These are phyloP conservation scores for Eurotiales sp. DNA, from an alignment of 2,329 filamentous ascomycete species.

Conservation along the genomic window DNA sequence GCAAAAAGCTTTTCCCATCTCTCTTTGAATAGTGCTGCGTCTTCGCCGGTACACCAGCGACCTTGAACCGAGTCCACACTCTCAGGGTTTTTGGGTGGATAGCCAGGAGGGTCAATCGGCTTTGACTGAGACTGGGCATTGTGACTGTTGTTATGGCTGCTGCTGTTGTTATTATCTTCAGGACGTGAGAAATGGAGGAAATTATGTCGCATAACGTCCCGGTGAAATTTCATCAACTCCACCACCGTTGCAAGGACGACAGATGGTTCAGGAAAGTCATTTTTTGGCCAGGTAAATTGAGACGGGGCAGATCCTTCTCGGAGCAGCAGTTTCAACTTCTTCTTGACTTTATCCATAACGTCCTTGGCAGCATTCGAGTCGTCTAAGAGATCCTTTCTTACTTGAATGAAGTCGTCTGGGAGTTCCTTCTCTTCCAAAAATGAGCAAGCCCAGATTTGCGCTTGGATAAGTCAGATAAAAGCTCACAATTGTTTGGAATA, in stretches of 20 bases:
- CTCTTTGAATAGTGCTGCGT: slow-evolving; percentile 89
- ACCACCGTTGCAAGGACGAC: slow-evolving; percentile 89
- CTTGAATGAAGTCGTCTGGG: slow-evolving; percentile 77
- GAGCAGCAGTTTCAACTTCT: slow-evolving; percentile 91
- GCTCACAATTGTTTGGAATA: not conserved
- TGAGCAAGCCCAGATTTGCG: slow-evolving; percentile 89
- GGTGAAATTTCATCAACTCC: slow-evolving; percentile 96
- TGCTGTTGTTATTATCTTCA: slow-evolving; percentile 57
- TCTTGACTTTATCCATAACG: slow-evolving; percentile 99
- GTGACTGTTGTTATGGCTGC: slow-evolving; percentile 16
- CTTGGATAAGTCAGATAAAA: slow-evolving; percentile 35
- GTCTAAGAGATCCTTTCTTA: slow-evolving; percentile 91
- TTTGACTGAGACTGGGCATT: slow-evolving; percentile 18
- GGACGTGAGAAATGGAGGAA: slow-evolving; percentile 71
- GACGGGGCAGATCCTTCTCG: slow-evolving; percentile 90
- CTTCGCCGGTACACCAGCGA: slow-evolving; percentile 94
- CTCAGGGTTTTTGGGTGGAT: slow-evolving; percentile 19
- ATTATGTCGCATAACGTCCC: slow-evolving; percentile 91
- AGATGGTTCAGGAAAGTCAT: slow-evolving; percentile 89
- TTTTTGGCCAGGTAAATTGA: slow-evolving; percentile 94
- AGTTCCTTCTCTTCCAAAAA: slow-evolving; percentile 87
- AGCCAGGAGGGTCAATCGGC: slow-evolving; percentile 1
- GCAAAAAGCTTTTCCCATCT: slow-evolving; percentile 97
- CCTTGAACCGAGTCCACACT: slow-evolving; percentile 70
- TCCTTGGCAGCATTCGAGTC: slow-evolving; percentile 98